A percentile compares a stretch with the other conserved stretches of the same genome.
Conservation (phyloP, 2,329 filamentous ascomycete genomes). For the Teratosphaeria zuluensis region DNA sequence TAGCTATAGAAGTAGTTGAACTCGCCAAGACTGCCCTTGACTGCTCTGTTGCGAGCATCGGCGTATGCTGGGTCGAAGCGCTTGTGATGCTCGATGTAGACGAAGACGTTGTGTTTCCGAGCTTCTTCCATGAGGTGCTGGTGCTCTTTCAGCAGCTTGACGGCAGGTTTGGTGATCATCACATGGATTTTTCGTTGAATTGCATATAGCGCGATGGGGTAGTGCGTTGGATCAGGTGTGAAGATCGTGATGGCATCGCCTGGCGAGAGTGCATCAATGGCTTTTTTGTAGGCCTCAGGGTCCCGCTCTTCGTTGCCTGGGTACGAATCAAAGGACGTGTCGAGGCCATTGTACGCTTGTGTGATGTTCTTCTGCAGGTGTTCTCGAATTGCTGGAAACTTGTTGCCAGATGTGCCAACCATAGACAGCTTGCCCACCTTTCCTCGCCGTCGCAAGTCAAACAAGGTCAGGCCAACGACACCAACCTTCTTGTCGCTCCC, state of each 20-base stretch:
- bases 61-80: conserved; percentile 89
- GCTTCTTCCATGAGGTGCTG: conserved; percentile 63
- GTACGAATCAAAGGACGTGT: conserved; percentile 76
- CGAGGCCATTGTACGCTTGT: conserved; percentile 77
- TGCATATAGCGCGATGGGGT: conserved; percentile 83
- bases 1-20: conserved; percentile 99
- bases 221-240: conserved; percentile 88
- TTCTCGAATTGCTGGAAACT: conserved; percentile 81
- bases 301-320: conserved; percentile 65
- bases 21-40: conserved; percentile 59
- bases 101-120: conserved; percentile 67
- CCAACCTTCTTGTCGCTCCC: conserved; percentile 93
- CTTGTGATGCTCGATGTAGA: conserved; percentile 95
- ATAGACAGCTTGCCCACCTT: conserved; percentile 81
- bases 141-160: conserved; percentile 75
- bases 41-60: conserved; percentile 69
- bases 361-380: conserved; percentile 83
- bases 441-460: conserved; percentile 77
- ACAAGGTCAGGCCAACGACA: conserved; percentile 80
- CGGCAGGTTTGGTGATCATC: conserved; percentile 86
- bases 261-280: conserved; percentile 71
- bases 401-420: conserved; percentile 80
- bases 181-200: conserved; percentile 84
- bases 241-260: conserved; percentile 94
- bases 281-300: conserved; percentile 74